Percentiles rank a stretch among this genome's conserved stretches.
phyloP scores from a whole-genome alignment of 108 stramenopile genomes.

The Mayamaea pseudoterrestris region DNA sequence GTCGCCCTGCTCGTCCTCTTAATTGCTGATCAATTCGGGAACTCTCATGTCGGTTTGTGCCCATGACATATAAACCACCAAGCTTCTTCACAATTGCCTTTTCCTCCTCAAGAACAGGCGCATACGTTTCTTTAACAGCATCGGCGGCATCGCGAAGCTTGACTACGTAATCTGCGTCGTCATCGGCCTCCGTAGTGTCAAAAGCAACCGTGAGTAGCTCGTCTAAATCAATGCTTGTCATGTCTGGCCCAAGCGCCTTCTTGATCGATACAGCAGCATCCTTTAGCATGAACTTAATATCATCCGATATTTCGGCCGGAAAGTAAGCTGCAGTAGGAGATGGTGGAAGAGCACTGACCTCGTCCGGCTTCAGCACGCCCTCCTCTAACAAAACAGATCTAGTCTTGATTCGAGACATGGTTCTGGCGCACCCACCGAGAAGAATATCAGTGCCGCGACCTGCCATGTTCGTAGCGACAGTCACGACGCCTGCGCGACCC shows the following conservation, averaged over 20 bases:
- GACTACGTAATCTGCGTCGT: constrained; percentile 61
- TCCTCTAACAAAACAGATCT: constrained; percentile 52
- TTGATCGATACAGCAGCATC: constrained; percentile 54
- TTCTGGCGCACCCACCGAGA: constrained; percentile 84
- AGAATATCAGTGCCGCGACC: constrained; percentile 95
- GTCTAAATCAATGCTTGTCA: constrained; percentile 70
- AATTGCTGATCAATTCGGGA: constrained; percentile 89
- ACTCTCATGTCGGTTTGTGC: constrained; percentile 90
- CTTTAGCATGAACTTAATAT: constrained; percentile 36
- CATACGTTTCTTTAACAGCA: constrained; percentile 63
- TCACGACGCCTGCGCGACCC: constrained; percentile 85
- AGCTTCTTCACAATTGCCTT: constrained; percentile 62
- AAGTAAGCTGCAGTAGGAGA: constrained; percentile 63
- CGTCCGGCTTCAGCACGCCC: constrained; percentile 43
- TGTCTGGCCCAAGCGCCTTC: constrained; percentile 37
- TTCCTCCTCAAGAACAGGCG: constrained; percentile 57
- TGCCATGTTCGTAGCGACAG: constrained; percentile 96
- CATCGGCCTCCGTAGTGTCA: constrained; percentile 81
- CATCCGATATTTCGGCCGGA: constrained; percentile 60
- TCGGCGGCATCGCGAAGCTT: constrained; percentile 69
- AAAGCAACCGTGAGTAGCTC: constrained; percentile 82
- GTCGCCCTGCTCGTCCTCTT: constrained; percentile 88
- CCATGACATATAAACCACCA: constrained; percentile 94
- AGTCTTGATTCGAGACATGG: constrained; percentile 76
- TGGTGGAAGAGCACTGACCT: constrained; percentile 44